Conservation (phyloP, 176 grass and related monocot species). For the Phragmites australis region DNA sequence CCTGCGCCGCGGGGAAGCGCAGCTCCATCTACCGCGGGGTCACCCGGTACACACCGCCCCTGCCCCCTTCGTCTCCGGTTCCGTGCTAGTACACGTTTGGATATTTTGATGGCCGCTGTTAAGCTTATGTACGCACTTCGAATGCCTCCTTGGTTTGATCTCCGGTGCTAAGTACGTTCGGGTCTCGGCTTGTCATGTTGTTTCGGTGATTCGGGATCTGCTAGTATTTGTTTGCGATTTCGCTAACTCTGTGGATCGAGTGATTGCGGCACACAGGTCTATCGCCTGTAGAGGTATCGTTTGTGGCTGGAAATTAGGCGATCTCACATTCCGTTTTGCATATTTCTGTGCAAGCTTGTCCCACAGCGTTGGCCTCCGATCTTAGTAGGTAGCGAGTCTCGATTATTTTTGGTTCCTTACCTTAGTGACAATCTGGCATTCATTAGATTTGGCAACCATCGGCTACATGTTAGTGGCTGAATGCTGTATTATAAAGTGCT, state of each 20-base stretch:
- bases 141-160: background rate
- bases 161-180: background rate
- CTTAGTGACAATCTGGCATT: too few relatives aligned
- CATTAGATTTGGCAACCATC: background rate
- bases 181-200: background rate
- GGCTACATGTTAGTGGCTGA: background rate
- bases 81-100: background rate
- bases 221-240: background rate
- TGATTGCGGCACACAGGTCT: background rate
- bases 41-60: slow-evolving; percentile 58
- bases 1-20: slow-evolving; percentile 92
- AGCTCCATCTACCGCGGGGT: slow-evolving; percentile 99
- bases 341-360: background rate
- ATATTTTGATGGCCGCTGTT: background rate
- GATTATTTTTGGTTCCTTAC: too few relatives aligned
- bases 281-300: too few relatives aligned
- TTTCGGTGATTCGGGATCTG: slow-evolving; percentile 18
- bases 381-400: background rate
- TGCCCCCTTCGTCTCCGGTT: background rate
- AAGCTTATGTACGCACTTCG: background rate
- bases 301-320: background rate
- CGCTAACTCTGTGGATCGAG: background rate
- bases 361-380: background rate
- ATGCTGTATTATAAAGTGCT: background rate
- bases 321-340: background rate